Percentiles rank a stretch among this genome's conserved stretches.
Evolutionary conservation across 1,284 basidiomycete species (phyloP).

Genomic region (Microbotryum lychnidis-dioicae): DNA sequence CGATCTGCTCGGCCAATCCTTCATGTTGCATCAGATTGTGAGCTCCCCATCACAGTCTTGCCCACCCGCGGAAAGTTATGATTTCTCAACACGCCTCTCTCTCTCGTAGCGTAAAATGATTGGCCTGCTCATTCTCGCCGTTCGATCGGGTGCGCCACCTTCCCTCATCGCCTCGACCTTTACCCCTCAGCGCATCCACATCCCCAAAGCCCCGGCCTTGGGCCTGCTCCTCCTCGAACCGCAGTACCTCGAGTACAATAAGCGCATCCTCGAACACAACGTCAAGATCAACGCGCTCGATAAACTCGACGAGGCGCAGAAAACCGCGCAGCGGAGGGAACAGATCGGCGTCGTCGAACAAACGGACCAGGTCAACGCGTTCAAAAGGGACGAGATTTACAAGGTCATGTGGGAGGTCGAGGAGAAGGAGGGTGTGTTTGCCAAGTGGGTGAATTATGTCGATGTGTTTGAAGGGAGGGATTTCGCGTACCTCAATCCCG

Average conservation of each 20-base stretch:
- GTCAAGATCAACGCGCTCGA: constrained; percentile 36
- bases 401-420: constrained; percentile 74
- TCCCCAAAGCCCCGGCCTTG: constrained; percentile 93
- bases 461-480: constrained; percentile 33
- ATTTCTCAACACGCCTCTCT: neutral
- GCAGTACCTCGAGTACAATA: constrained; percentile 73
- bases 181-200: constrained; percentile 63
- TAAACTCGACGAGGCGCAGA: constrained; percentile 5
- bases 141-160: constrained; percentile 64
- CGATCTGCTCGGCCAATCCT: constrained; percentile 91
- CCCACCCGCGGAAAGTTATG: neutral
- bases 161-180: constrained; percentile 55
- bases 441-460: constrained; percentile 42
- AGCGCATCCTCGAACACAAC: constrained; percentile 55
- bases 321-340: constrained; percentile 28
- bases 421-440: constrained; percentile 50
- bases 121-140: constrained; percentile 67
- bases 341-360: constrained; percentile 61
- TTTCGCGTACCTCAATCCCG: constrained; percentile 40
- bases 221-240: constrained; percentile 92
- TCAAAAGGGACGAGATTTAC: constrained; percentile 79
- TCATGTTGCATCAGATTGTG: constrained; percentile 90
- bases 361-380: constrained; percentile 53
- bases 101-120: constrained; percentile 87
- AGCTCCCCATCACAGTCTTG: constrained; percentile 30